These are phyloP conservation scores for Ophiostoma pallidulum DNA, from an alignment of 2,329 filamentous ascomycete genomes.

Conservation along the genomic window DNA sequence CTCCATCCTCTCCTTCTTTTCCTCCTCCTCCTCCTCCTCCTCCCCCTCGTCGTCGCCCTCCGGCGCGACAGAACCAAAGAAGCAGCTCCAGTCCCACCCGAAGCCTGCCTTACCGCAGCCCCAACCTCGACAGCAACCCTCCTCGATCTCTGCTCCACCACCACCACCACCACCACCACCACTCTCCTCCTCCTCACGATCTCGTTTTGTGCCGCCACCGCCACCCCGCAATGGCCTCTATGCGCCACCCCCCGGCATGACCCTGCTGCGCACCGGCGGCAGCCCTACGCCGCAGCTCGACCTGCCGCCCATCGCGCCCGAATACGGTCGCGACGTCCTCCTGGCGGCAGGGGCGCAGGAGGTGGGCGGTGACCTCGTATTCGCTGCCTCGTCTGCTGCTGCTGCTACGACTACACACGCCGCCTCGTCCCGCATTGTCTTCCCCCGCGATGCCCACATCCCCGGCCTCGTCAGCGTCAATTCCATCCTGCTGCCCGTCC, in stretches of 20 bases:
- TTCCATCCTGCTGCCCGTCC: slow-evolving; percentile 52
- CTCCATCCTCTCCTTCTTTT: slow-evolving; percentile 57
- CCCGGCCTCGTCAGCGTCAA: slow-evolving; percentile 55
- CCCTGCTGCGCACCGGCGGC: slow-evolving; percentile 5
- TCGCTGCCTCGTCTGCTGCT: slow-evolving; percentile 6
- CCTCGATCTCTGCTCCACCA: too few relatives aligned
- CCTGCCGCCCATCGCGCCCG: slow-evolving; percentile 11
- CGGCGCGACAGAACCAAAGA: too few relatives aligned
- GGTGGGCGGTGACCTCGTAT: slow-evolving; percentile 8
- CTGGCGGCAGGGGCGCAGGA: slow-evolving; percentile 9
- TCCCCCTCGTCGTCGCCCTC: too few relatives aligned
- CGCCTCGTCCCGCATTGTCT: slow-evolving; percentile 16
- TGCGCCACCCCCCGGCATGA: not conserved
- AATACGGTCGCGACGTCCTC: slow-evolving; percentile 15
- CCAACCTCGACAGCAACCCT: too few relatives aligned
- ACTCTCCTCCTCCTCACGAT: slow-evolving; percentile 15
- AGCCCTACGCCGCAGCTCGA: slow-evolving; percentile 4
- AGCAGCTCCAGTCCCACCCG: too few relatives aligned
- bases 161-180: slow-evolving; percentile 18
- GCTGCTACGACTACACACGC: too few relatives aligned
- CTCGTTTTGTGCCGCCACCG: slow-evolving; percentile 15
- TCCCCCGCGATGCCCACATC: slow-evolving; percentile 37
- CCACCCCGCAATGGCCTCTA: not conserved
- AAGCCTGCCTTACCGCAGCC: too few relatives aligned
- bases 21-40: slow-evolving; percentile 30